Percentiles rank a stretch among this genome's conserved stretches.
phyloP scores from a whole-genome alignment of 345 rosid genomes.

The Populus euphratica region DNA sequence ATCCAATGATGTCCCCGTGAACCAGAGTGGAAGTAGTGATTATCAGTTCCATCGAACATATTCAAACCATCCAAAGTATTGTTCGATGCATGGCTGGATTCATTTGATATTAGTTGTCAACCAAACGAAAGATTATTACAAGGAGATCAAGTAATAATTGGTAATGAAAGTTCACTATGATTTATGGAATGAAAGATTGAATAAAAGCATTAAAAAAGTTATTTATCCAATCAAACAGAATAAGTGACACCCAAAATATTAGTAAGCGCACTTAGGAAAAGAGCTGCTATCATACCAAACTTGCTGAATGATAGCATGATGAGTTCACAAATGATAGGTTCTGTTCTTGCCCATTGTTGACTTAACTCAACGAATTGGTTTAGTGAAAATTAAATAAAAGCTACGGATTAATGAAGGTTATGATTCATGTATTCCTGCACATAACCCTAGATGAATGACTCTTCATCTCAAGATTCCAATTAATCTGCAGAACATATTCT shows the following conservation, averaged over 20 bases:
- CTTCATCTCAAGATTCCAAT: background rate
- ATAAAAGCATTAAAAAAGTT: background rate
- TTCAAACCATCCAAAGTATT: constrained; percentile 87
- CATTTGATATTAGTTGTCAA: constrained; percentile 13
- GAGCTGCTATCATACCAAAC: background rate
- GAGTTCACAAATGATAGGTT: background rate
- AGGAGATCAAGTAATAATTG: background rate
- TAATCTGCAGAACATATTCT: too few relatives aligned
- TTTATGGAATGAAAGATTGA: background rate
- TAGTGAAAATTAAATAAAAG: too few relatives aligned
- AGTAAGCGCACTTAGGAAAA: background rate
- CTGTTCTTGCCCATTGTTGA: too few relatives aligned
- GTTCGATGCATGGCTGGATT: constrained; percentile 82
- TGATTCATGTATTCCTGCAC: background rate
- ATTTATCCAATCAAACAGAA: background rate
- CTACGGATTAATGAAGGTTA: too few relatives aligned
- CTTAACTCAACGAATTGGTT: too few relatives aligned
- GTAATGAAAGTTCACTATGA: background rate
- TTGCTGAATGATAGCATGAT: background rate
- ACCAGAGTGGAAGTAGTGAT: constrained; percentile 89
- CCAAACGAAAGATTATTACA: constrained; percentile 6
- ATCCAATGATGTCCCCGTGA: constrained; percentile 86
- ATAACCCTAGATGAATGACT: background rate
- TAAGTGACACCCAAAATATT: background rate
- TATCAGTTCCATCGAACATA: constrained; percentile 96